Evolutionary conservation across 768 basidiomycete genomes (phyloP), one percentile per base, ranked within the genome.

Genomic region (Leccinum subgranulosum): DNA sequence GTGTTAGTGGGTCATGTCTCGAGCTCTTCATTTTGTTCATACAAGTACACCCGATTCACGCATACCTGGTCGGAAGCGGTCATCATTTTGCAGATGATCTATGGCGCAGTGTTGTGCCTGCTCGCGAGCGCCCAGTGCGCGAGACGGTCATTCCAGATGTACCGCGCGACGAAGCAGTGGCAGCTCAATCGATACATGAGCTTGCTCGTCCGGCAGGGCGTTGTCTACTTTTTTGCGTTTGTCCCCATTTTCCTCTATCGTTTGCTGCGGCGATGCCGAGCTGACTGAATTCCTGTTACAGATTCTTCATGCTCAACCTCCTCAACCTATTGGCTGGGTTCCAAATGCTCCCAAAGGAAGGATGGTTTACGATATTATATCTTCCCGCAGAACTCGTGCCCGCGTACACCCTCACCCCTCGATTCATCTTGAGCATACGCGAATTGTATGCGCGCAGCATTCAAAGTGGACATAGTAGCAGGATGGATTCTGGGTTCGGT

Each of bases 391-490:
- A 31, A 31, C 27, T 49, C 2, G 48, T 49, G 5, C 28, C 48
- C n/a, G 27, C 9, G 4, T 48, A 27, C 23, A 27, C 25, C 15
- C 46, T 48, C 46, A 27, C 25, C 25, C 46, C 46, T 48, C 46
- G 46, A 48, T 27, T 48, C 46, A 15, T 48, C 23, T 15, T 27
- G 25, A 48, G 46, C 46, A 48, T 48, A 48, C 23, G 46, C 8
- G 46, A 48, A 48, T 17, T 48, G 4, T 27, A 48, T 25, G 46
- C 46, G 21, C 45, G 7, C 7, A 21, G 14, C 23, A 25, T 25
- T 47, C 45, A 25, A 47, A 23, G 45, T 12, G 19, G 45, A 12
- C 12, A 23, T 8, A 15, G 23, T 14, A 23, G 74, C 66, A n/a
- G 45, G 23, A 47, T 47, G 14, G 45, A 47, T 23, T 7, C 45